Conservation (phyloP, 345 rosid genomes). For the Geranium rotundifolium region DNA sequence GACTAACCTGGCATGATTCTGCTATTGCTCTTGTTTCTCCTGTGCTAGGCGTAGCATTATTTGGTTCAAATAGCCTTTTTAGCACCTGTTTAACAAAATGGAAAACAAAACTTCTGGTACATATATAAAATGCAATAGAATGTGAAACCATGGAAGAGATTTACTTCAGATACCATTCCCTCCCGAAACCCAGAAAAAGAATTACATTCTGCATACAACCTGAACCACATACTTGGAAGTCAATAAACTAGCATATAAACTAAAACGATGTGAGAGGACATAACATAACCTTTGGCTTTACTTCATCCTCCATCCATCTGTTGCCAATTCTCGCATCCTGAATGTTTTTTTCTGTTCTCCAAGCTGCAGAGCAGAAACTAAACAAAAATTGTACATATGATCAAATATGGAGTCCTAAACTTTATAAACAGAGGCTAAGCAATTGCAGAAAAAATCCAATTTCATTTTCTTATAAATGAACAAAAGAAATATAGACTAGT, state of each 20-base stretch:
- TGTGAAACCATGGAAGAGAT: too few relatives aligned
- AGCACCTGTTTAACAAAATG: slow-evolving; percentile 38
- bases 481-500: too few relatives aligned
- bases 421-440: neutral
- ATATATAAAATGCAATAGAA: too few relatives aligned
- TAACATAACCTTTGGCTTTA: neutral
- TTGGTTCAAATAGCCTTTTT: slow-evolving; percentile 77
- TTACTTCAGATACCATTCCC: too few relatives aligned
- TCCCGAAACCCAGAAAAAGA: neutral
- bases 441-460: neutral
- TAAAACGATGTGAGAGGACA: neutral
- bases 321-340: neutral
- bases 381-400: neutral
- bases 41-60: slow-evolving; percentile 83
- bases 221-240: slow-evolving; percentile 46
- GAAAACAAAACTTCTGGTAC: too few relatives aligned
- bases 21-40: slow-evolving; percentile 96
- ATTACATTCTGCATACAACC: slow-evolving; percentile 78
- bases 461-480: neutral
- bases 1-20: slow-evolving; percentile 75
- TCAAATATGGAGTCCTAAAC: neutral
- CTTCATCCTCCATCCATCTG: neutral
- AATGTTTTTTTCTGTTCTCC: too few relatives aligned
- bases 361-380: neutral
- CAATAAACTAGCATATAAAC: too few relatives aligned